These are phyloP conservation scores for Lichtheimia hyalospora DNA, from an alignment of 371 early-diverging fungal genomes.

Conservation along the genomic window DNA sequence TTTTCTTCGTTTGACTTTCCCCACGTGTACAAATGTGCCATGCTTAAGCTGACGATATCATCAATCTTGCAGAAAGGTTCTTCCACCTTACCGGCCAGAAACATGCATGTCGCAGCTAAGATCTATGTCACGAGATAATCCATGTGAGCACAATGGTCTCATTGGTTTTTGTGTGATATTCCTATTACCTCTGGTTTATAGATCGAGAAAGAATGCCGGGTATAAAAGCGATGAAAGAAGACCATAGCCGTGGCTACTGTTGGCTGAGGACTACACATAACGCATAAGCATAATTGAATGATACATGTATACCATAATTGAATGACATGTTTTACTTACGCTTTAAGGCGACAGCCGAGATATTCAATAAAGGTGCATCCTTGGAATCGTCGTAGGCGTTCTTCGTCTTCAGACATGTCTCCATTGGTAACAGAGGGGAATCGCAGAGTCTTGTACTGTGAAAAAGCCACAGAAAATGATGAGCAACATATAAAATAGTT, in stretches of 20 bases:
- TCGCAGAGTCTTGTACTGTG: constrained; percentile 22
- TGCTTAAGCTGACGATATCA: constrained; percentile 50
- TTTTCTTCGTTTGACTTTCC: constrained; percentile 21
- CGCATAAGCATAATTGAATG: not conserved
- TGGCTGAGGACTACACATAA: constrained; percentile 50
- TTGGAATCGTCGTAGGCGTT: constrained; percentile 52
- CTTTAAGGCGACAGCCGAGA: constrained; percentile 60
- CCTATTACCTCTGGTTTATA: constrained; percentile 27
- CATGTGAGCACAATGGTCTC: too few relatives aligned
- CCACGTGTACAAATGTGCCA: constrained; percentile 3
- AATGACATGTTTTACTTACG: constrained; percentile 37
- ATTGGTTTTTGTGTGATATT: not conserved
- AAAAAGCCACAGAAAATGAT: constrained; percentile 31
- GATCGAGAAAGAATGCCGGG: constrained; percentile 64
- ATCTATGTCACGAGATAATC: constrained; percentile 6
- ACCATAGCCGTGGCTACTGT: constrained; percentile 73
- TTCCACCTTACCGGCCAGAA: constrained; percentile 79
- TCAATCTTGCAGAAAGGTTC: constrained; percentile 65
- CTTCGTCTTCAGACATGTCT: constrained; percentile 47
- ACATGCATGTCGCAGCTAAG: constrained; percentile 72
- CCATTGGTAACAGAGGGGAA: constrained; percentile 51
- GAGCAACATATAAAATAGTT: not conserved
- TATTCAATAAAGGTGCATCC: constrained; percentile 65
- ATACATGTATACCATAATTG: not conserved
- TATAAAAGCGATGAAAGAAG: constrained; percentile 79